Base-by-base conservation (phyloP, 352 stramenopile genomes). In the Phytopythium vexans region DNA sequence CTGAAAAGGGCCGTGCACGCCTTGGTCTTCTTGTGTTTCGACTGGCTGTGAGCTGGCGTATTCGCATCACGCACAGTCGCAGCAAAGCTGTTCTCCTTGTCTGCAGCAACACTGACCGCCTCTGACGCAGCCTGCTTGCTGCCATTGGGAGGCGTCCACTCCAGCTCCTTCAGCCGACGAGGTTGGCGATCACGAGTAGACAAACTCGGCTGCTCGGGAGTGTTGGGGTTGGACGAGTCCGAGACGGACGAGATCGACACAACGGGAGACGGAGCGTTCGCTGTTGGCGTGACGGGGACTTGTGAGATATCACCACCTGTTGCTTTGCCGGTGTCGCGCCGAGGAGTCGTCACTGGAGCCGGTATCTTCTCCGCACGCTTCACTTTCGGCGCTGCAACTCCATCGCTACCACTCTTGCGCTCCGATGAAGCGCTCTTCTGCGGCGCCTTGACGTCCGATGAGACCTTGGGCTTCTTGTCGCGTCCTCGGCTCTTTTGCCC, bases 231-330 rank as follows among this genome's bases (percentile, higher is more conserved):
- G 31, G 75, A 88, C 8, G 75, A 86, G 2, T 62, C 70, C 0
- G 77, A 89, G 1, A 68, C 60, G 3, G 79, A 88, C 12, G 80
- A 88, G 46, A 88, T 77, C 0, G 80, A 90, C 33, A 90, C 80
- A 8, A 90, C 80, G 0, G 80, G 80, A 34, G 80, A 90, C 8
- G 74, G 68, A 0, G 80, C 68, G 10, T 58, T 70, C 10, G 55
- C 49, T 3, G 55, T 62, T 7, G 63, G n/a, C 27, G 60, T 68
- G 34, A 53, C 21, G 3, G 21, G 41, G 35, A 54, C 53, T 31
- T 42, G 15, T 1, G 34, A 9, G 11, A 16, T 58, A 10, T 48
- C 32, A 5, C 31, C 33, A 10, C 5, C 39, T 40, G 11, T 51
- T 10, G 7, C 11, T 27, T 10, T 38, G 21, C 11, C 15, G 36